Percentiles rank a stretch among this genome's conserved stretches.
Conservation (phyloP, 2,329 filamentous ascomycete genomes). For the Talaromyces piceae region DNA sequence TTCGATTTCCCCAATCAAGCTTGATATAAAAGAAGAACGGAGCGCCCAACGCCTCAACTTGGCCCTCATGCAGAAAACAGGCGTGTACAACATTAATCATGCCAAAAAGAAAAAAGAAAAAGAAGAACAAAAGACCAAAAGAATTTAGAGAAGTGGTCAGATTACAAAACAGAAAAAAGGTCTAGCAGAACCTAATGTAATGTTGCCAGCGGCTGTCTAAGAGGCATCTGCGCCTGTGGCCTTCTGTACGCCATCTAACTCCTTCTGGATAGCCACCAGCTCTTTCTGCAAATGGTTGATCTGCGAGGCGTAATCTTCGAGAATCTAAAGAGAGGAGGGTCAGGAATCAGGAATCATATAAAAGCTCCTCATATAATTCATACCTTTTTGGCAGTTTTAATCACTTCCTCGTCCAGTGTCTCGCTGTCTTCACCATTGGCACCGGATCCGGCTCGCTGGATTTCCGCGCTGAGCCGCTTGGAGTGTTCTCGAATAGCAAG, state of each 20-base stretch:
- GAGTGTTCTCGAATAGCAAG: conserved; percentile 53
- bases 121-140: conserved; percentile 1
- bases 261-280: conserved; percentile 50
- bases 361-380: conserved; percentile 11
- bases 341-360: background rate
- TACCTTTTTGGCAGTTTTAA: conserved; percentile 56
- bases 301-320: conserved; percentile 45
- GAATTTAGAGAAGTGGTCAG: conserved; percentile 7
- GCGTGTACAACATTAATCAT: conserved; percentile 1
- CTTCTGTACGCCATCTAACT: conserved; percentile 51
- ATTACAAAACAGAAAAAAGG: conserved; percentile 1
- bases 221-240: conserved; percentile 17
- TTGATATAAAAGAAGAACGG: conserved; percentile 2
- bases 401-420: conserved; percentile 49
- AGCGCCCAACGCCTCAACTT: conserved; percentile 7
- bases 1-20: background rate
- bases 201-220: conserved; percentile 9
- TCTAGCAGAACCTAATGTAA: background rate
- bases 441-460: conserved; percentile 46
- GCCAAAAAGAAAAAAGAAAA: background rate
- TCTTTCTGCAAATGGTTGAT: conserved; percentile 55
- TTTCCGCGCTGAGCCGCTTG: conserved; percentile 52
- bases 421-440: conserved; percentile 34
- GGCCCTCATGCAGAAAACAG: background rate
- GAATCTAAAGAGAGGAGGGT: conserved; percentile 30